Evolutionary conservation across 371 early-diverging fungal genomes (phyloP), one percentile per base, ranked within the genome.

Genomic region (Rhizomucor pusillus): DNA sequence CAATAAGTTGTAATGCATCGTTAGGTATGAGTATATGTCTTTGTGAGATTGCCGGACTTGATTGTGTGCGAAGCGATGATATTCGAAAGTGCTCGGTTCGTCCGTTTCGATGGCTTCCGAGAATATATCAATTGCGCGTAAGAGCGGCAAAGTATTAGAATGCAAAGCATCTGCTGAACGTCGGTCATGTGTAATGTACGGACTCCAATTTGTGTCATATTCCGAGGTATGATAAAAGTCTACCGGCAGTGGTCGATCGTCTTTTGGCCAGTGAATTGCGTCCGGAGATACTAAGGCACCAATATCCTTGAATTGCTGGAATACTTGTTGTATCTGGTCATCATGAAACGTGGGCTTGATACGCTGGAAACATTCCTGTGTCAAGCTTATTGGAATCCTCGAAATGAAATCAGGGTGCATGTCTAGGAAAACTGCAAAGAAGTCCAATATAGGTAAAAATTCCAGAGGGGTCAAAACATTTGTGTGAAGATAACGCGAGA

Each of bases 1-100:
- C 18, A 69, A 14, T 5, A 72, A 45, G 46, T 65, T 45, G 12
- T 60, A 75, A 14, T 75, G 72, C 12, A 50, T 39, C 25, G 54
- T 36, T 3, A 72, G 16, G 22, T 75, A 75, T 2, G 43, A 25
- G 0, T 29, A 39, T 1, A 71, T 5, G 19, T 60, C 44, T 10
- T 55, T 22, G 13, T 56, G 25, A n/a, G 67, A 44, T 33, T 1
- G 14, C 36, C 5, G 40, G 22, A n/a, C n/a, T n/a, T 50, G 48
- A 3, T 43, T 52, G 19, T 10, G 19, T 22, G 36, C 62, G 37
- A 37, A 54, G 10, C 14, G 47, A 33, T 18, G 47, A 47, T 47
- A 7, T 29, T 33, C 12, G 22, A 18, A 24, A 25, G n/a, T 24
- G 25, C 3, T 2, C 19, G 12, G 23, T 24, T 29, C 45, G 19